Conservation (phyloP, 495 filamentous ascomycete genomes). For the Pseudoneurospora amorphoporcata region DNA sequence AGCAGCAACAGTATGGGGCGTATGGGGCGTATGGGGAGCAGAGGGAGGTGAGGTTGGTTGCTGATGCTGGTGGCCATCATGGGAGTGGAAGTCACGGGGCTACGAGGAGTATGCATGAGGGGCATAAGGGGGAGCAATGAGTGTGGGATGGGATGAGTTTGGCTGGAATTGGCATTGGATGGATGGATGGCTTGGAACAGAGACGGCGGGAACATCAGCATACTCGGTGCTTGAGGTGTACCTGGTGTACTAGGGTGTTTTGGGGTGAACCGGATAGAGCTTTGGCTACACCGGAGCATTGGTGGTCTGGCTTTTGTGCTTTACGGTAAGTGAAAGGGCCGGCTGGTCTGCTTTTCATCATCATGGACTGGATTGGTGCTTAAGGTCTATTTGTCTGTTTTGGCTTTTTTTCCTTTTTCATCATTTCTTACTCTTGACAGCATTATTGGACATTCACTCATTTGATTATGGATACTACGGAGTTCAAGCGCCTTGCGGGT, state of each 20-base stretch:
- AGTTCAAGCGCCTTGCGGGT: neutral
- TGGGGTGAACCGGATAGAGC: neutral
- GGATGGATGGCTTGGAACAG: neutral
- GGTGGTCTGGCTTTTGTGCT: neutral
- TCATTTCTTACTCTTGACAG: neutral
- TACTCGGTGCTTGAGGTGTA: neutral
- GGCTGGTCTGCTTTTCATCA: neutral
- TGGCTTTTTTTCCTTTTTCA: neutral
- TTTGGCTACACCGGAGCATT: neutral
- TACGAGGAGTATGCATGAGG: neutral
- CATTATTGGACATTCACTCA: neutral
- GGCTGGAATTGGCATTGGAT: neutral
- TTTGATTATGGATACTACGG: neutral
- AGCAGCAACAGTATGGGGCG: neutral
- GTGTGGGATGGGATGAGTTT: too few species aligned
- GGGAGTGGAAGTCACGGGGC: neutral
- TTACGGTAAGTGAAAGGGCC: neutral
- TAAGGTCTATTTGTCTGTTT: neutral
- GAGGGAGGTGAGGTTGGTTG: conserved; percentile 5
- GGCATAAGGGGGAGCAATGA: neutral
- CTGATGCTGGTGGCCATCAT: neutral
- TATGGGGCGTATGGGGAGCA: neutral
- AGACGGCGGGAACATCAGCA: neutral
- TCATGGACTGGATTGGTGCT: neutral
- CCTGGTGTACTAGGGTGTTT: neutral